Percentiles rank a stretch among this genome's conserved stretches.
phyloP scores from a whole-genome alignment of 1,284 basidiomycete genomes.

The Dichomitus squalens region DNA sequence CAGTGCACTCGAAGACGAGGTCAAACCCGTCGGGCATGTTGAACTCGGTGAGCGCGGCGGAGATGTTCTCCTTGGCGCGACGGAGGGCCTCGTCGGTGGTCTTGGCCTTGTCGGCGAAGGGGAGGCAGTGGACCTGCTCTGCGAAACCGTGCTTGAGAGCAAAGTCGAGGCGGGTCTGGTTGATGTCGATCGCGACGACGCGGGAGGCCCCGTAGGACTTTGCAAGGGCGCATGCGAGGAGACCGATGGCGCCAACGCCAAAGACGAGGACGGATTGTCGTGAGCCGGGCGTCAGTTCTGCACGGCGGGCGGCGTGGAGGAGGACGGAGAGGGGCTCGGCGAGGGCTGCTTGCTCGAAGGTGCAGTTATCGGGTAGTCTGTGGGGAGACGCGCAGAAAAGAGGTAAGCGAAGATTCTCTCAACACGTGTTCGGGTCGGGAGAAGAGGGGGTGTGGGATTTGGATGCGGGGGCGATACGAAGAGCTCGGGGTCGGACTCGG shows the following conservation, averaged over 20 bases:
- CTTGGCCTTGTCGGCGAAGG: constrained; percentile 48
- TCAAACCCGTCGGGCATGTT: constrained; percentile 82
- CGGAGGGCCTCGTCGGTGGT: constrained; percentile 68
- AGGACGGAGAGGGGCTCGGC: constrained; percentile 92
- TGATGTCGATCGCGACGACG: constrained; percentile 86
- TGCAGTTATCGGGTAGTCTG: constrained; percentile 78
- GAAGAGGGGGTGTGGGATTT: constrained; percentile 4
- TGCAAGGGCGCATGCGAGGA: constrained; percentile 83
- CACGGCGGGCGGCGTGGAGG: constrained; percentile 80
- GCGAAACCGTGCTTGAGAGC: constrained; percentile 77
- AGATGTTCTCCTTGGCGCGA: constrained; percentile 63
- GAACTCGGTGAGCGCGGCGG: constrained; percentile 58
- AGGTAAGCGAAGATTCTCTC: constrained; percentile 13
- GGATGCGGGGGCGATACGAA: constrained; percentile 11
- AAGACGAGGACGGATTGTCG: constrained; percentile 75
- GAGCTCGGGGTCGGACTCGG: constrained; percentile 5
- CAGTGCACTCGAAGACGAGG: constrained; percentile 93
- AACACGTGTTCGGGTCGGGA: constrained; percentile 18
- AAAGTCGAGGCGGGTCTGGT: constrained; percentile 78
- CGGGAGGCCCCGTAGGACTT: constrained; percentile 69
- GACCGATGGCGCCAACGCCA: constrained; percentile 91
- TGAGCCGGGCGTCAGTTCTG: constrained; percentile 50
- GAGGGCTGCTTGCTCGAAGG: constrained; percentile 81
- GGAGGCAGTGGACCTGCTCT: constrained; percentile 70
- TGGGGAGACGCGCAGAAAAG: neutral